These are phyloP conservation scores for Carpediemonas membranifera DNA, from an alignment of 78 protist species.

Conservation along the genomic window DNA sequence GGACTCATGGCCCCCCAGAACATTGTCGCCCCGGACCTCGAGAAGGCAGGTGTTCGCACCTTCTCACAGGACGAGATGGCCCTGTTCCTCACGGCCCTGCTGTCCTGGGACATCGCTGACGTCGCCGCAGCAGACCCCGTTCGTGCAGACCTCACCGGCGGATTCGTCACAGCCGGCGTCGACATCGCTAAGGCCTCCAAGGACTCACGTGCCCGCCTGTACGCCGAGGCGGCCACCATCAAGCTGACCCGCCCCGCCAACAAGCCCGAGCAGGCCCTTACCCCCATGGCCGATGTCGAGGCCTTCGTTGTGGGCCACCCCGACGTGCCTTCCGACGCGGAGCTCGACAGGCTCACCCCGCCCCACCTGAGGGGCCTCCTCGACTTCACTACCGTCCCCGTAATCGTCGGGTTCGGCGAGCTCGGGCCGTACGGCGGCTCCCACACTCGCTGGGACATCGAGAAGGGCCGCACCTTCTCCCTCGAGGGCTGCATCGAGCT, in stretches of 20 bases:
- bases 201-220: background rate
- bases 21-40: conserved; percentile 34
- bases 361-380: conserved; percentile 23
- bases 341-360: too few relatives aligned
- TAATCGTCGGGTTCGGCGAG: conserved; percentile 52
- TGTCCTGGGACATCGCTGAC: conserved; percentile 20
- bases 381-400: conserved; percentile 31
- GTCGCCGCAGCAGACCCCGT: conserved; percentile 27
- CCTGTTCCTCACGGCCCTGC: conserved; percentile 26
- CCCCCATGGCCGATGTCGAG: too few relatives aligned
- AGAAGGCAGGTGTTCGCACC: conserved; percentile 46
- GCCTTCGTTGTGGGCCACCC: conserved; percentile 2
- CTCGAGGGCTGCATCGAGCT: conserved; percentile 51
- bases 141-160: conserved; percentile 53
- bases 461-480: conserved; percentile 32
- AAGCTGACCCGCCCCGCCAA: background rate
- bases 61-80: conserved; percentile 42
- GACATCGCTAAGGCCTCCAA: conserved; percentile 12
- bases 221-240: background rate
- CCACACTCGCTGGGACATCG: conserved; percentile 35
- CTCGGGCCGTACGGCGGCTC: conserved; percentile 57
- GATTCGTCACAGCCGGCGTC: conserved; percentile 3
- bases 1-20: conserved; percentile 49
- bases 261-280: background rate
- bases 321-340: background rate